Evolutionary conservation across 2,329 filamentous ascomycete genomes (phyloP), one percentile per base, ranked within the genome.

Genomic region (Botryotinia narcissicola): DNA sequence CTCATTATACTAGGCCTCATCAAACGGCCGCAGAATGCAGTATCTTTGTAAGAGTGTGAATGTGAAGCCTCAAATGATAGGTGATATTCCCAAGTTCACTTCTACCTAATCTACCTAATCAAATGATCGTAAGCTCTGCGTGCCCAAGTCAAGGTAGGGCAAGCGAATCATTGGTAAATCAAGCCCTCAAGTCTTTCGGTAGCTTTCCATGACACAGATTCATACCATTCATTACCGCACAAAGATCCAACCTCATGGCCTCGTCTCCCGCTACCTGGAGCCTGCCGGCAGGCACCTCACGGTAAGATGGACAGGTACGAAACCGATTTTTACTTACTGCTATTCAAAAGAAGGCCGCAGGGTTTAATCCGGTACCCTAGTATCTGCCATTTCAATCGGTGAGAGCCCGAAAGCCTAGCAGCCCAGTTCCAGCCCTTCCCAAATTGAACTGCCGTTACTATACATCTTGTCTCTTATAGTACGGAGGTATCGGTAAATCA

Each of bases 221-320:
- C 48, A 68, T 42, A 40, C 48, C 35, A 40, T 68, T 63, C 22
- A 40, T 67, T 25, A 48, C 25, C n/a, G 35, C 54, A 64, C 32
- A 44, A 67, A 72, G 32, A 16, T n/a, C 29, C 63, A 37, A 66
- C 22, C 66, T 44, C 73, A 67, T 66, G 25, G 59, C 73, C 76
- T 78, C 77, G 77, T 78, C 75, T 79, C 77, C 78, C 77, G 76
- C 75, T 76, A 76, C 74, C 75, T 78, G 78, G 78, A 76, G 72
- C 69, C 75, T 70, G 73, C 72, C 46, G 64, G 57, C 73, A 75
- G 76, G 73, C 77, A 77, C 29, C 35, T 63, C 16, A 35, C 64
- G 64, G 70, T 32, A 63, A 71, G 57, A 71, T 46, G 40, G 29
- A 51, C 70, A 60, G 64, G 32, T 40, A 68, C 46, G 46, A 68